These are phyloP conservation scores for Wilhelminamyces savonicus DNA, from an alignment of 805 yeast species.

Conservation along the genomic window DNA sequence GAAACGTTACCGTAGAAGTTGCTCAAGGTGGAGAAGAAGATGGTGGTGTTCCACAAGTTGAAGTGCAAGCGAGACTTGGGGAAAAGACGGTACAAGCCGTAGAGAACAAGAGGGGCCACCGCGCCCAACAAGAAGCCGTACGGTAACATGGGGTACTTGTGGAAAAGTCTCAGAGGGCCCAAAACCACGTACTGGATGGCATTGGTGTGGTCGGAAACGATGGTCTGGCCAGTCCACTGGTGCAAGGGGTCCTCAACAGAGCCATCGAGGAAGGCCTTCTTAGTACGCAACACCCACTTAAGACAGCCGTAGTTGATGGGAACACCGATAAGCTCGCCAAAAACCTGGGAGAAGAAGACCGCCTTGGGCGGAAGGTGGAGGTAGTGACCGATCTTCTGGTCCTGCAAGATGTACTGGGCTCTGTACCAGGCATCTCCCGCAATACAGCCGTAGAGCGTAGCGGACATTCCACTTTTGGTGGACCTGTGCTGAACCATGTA, in stretches of 20 bases:
- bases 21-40: conserved; percentile 42
- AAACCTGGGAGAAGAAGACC: conserved; percentile 45
- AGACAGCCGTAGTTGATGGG: conserved; percentile 45
- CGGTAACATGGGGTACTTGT: conserved; percentile 37
- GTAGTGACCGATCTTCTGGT: conserved; percentile 47
- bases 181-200: conserved; percentile 46
- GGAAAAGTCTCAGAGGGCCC: conserved; percentile 41
- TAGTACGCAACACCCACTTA: conserved; percentile 39
- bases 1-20: conserved; percentile 44
- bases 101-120: conserved; percentile 30
- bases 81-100: conserved; percentile 16
- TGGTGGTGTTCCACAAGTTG: conserved; percentile 41
- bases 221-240: conserved; percentile 47
- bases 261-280: conserved; percentile 31
- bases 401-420: conserved; percentile 34
- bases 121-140: conserved; percentile 39
- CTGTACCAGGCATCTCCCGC: conserved; percentile 51
- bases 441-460: conserved; percentile 43
- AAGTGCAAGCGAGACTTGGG: conserved; percentile 19
- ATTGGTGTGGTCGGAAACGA: conserved; percentile 38
- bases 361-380: conserved; percentile 46
- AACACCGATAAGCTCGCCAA: conserved; percentile 49
- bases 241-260: conserved; percentile 36
- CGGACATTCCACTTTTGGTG: conserved; percentile 41
- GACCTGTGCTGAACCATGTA: conserved; percentile 28